Conservation (phyloP, 495 filamentous ascomycete species). For the Corynascus novoguineensis region DNA sequence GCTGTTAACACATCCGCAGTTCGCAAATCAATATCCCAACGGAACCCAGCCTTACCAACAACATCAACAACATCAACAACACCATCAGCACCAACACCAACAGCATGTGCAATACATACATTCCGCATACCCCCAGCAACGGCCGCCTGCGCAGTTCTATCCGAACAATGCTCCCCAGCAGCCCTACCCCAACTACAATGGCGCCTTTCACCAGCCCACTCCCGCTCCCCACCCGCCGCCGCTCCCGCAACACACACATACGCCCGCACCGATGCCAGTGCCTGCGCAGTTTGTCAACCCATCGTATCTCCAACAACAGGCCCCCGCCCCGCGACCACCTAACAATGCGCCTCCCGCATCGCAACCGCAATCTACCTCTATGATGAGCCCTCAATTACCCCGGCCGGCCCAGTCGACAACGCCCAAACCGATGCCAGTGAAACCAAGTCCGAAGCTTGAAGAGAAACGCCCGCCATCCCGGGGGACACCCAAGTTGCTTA, state of each 20-base stretch:
- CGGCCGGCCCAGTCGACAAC: neutral
- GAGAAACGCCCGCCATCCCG: conserved; percentile 19
- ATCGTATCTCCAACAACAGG: conserved; percentile 8
- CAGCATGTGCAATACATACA: conserved; percentile 28
- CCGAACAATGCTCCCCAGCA: conserved; percentile 18
- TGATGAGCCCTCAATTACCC: neutral
- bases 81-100: conserved; percentile 23
- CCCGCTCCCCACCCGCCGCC: neutral
- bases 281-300: conserved; percentile 20
- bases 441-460: conserved; percentile 24
- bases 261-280: neutral
- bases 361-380: neutral
- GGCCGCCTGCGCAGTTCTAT: conserved; percentile 17
- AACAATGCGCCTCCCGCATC: neutral
- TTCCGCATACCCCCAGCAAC: conserved; percentile 18
- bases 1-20: conserved; percentile 13
- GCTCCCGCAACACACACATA: neutral
- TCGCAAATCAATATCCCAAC: conserved; percentile 19
- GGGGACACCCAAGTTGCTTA: conserved; percentile 13
- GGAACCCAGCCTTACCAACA: conserved; percentile 24
- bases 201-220: conserved; percentile 2
- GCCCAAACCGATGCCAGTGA: conserved; percentile 10
- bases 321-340: neutral
- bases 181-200: conserved; percentile 21
- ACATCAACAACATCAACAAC: conserved; percentile 11